Percentiles rank a stretch among this genome's conserved stretches.
Evolutionary conservation across 176 grass and related monocot genomes (phyloP).

Genomic region (Aechmea fasciata): DNA sequence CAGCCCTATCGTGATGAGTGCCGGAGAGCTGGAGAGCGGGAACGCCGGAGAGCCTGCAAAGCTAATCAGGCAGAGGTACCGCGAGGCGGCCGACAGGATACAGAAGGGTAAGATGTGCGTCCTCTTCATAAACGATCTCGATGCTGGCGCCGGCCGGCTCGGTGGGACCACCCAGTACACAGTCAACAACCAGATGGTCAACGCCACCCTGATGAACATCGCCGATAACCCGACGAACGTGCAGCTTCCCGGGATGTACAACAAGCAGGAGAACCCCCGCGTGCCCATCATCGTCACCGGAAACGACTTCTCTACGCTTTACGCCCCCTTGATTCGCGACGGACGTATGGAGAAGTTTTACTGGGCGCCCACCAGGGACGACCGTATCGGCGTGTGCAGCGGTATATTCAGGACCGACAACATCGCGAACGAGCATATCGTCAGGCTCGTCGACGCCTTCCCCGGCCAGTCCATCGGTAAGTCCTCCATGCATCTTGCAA

Average conservation of each 20-base stretch:
- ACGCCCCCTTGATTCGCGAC: too few relatives aligned
- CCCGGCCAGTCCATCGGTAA: too few relatives aligned
- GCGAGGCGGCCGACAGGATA: constrained; percentile 16
- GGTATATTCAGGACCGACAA: too few relatives aligned
- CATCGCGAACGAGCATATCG: too few relatives aligned
- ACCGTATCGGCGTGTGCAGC: too few relatives aligned
- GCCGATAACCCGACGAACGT: constrained; percentile 26
- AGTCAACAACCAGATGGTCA: constrained; percentile 27
- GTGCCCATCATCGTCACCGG: too few relatives aligned
- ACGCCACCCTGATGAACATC: constrained; percentile 29
- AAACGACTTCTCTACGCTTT: too few relatives aligned
- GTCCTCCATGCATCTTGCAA: too few relatives aligned
- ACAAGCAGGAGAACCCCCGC: constrained; percentile 22
- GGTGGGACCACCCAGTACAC: constrained; percentile 23
- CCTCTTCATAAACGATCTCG: constrained; percentile 30
- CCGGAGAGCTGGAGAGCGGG: constrained; percentile 20
- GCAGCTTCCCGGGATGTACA: constrained; percentile 26
- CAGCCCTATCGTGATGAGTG: constrained; percentile 23
- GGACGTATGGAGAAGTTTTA: too few relatives aligned
- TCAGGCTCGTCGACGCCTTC: too few relatives aligned
- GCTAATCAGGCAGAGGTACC: constrained; percentile 19
- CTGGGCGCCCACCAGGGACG: too few relatives aligned
- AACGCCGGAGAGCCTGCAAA: constrained; percentile 23
- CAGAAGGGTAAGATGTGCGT: constrained; percentile 23
- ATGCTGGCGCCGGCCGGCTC: constrained; percentile 12